Conservation (phyloP, 345 rosid species). For the Camelina sativa region DNA sequence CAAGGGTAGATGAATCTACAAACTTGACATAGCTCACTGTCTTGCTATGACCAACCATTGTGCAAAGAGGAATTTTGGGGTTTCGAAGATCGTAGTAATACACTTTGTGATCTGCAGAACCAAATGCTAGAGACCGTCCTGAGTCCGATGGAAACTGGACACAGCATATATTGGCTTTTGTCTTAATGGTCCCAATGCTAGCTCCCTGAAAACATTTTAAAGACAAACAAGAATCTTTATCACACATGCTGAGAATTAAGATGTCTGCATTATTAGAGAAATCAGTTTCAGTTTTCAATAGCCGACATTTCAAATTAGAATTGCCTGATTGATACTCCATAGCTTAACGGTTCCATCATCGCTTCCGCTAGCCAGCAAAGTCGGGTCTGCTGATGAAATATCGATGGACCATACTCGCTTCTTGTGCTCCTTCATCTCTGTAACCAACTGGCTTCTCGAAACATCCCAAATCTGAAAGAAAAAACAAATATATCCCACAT, state of each 20-base stretch:
- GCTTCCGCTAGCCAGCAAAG: constrained; percentile 92
- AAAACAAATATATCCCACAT: not conserved
- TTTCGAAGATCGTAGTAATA: constrained; percentile 92
- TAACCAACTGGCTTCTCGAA: constrained; percentile 75
- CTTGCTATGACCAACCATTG: constrained; percentile 80
- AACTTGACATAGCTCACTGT: constrained; percentile 97
- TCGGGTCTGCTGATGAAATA: constrained; percentile 89
- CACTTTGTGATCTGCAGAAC: constrained; percentile 93
- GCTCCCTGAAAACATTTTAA: constrained; percentile 73
- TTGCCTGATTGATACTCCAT: constrained; percentile 99
- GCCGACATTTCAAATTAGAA: constrained; percentile 88
- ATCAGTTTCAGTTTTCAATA: constrained; percentile 64
- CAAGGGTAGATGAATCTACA: constrained; percentile 69
- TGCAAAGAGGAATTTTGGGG: constrained; percentile 77
- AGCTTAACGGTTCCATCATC: constrained; percentile 96
- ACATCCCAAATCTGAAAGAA: constrained; percentile 84
- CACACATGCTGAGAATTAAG: constrained; percentile 37
- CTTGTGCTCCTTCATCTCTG: constrained; percentile 89
- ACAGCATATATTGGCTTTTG: constrained; percentile 91
- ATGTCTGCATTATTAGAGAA: constrained; percentile 38
- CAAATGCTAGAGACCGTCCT: constrained; percentile 83
- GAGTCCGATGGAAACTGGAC: constrained; percentile 92
- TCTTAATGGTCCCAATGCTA: constrained; percentile 83
- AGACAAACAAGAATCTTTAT: constrained; percentile 48
- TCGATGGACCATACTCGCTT: constrained; percentile 96